These are phyloP conservation scores for Cyberlindnera saturnus DNA, from an alignment of 805 yeast species.

Conservation along the genomic window DNA sequence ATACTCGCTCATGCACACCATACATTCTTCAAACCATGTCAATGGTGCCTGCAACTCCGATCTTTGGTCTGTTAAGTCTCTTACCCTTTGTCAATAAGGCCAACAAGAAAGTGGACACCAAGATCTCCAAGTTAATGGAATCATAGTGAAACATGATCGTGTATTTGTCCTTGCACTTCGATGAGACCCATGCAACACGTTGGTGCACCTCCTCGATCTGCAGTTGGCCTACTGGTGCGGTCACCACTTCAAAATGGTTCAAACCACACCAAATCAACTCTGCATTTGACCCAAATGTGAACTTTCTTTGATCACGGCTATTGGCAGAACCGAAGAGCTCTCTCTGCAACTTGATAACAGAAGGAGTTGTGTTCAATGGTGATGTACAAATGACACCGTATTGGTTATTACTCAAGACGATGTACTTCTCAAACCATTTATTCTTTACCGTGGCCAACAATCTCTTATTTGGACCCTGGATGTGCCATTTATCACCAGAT, in stretches of 20 bases:
- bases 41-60: background rate
- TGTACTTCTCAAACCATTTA: slow-evolving; percentile 12
- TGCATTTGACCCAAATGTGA: slow-evolving; percentile 14
- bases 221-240: slow-evolving; percentile 1
- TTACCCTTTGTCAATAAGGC: slow-evolving; percentile 4
- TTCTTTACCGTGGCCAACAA: slow-evolving; percentile 15
- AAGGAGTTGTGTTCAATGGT: slow-evolving; percentile 18
- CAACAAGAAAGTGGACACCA: slow-evolving; percentile 19
- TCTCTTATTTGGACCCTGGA: slow-evolving; percentile 7
- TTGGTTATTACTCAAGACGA: slow-evolving; percentile 7
- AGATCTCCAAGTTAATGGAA: slow-evolving; percentile 19
- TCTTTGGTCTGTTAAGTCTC: background rate
- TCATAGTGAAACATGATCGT: slow-evolving; percentile 16
- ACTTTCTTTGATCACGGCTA: slow-evolving; percentile 6
- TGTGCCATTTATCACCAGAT: slow-evolving; percentile 14
- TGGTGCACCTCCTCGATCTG: slow-evolving; percentile 10
- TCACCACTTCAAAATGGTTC: slow-evolving; percentile 17
- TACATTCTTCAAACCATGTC: background rate
- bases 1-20: no score
- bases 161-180: slow-evolving; percentile 8
- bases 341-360: slow-evolving; percentile 10
- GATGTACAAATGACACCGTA: slow-evolving; percentile 3
- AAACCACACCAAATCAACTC: slow-evolving; percentile 20
- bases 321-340: slow-evolving; percentile 1
- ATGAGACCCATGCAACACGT: slow-evolving; percentile 16